A percentile compares a stretch with the other conserved stretches of the same genome.
phyloP scores from a whole-genome alignment of 2,329 filamentous ascomycete species.

The Aotearoamyces nothofagi region DNA sequence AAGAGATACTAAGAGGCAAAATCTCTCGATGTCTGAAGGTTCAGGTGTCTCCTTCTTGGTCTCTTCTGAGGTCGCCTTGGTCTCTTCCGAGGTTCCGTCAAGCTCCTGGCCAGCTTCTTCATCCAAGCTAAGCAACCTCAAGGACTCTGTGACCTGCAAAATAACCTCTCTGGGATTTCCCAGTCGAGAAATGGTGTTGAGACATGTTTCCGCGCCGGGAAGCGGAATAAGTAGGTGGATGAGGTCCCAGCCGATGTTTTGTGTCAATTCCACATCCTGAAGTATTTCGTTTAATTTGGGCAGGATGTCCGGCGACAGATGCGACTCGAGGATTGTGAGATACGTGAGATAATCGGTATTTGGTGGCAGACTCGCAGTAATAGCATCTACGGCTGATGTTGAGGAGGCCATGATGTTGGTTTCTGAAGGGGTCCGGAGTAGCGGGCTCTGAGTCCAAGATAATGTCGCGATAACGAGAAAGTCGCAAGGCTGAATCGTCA shows the following conservation, averaged over 20 bases:
- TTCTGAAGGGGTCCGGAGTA: no score
- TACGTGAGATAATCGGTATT: conserved; percentile 57
- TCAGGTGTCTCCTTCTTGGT: conserved; percentile 4
- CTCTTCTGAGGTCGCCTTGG: conserved; percentile 7
- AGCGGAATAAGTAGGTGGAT: conserved; percentile 59
- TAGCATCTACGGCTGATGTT: conserved; percentile 12
- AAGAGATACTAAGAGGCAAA: conserved; percentile 56
- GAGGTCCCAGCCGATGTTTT: conserved; percentile 73
- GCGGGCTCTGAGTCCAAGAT: no score
- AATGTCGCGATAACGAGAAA: no score
- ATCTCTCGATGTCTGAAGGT: conserved; percentile 28
- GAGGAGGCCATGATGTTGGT: conserved; percentile 11
- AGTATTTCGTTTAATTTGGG: conserved; percentile 54
- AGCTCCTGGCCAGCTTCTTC: conserved; percentile 5
- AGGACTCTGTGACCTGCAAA: conserved; percentile 61
- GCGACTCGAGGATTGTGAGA: conserved; percentile 63
- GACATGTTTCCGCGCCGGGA: conserved; percentile 51
- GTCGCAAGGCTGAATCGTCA: no score
- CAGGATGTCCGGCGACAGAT: conserved; percentile 50
- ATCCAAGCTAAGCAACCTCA: conserved; percentile 40
- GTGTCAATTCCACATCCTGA: conserved; percentile 51
- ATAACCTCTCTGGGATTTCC: conserved; percentile 74
- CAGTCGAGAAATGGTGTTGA: conserved; percentile 59
- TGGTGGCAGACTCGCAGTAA: conserved; percentile 25
- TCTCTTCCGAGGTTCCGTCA: conserved; percentile 12